Evolutionary conservation across 2,329 filamentous ascomycete genomes (phyloP).

Genomic region (Bipolaris oryzae): DNA sequence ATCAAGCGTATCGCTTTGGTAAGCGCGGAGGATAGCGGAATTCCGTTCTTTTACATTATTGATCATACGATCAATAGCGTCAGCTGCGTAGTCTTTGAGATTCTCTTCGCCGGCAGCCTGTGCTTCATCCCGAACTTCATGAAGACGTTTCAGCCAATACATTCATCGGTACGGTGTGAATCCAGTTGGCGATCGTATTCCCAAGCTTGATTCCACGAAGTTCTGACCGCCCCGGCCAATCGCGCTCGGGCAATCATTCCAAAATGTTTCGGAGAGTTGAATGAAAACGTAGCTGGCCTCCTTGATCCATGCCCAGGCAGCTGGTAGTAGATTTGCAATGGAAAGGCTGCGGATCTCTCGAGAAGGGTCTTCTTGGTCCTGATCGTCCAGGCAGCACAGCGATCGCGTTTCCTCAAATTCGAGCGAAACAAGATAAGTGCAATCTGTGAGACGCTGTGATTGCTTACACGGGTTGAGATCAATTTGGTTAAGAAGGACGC

Average conservation of each 20-base stretch:
- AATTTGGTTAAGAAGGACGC: constrained; percentile 17
- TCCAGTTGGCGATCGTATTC: constrained; percentile 14
- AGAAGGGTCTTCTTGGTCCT: constrained; percentile 5
- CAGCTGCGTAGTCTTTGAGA: not conserved
- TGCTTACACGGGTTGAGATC: constrained; percentile 11
- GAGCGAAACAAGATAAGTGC: constrained; percentile 12
- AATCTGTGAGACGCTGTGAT: constrained; percentile 8
- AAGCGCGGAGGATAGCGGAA: not conserved
- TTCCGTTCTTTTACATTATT: not conserved
- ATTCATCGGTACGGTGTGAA: constrained; percentile 17
- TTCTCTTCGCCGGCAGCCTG: constrained; percentile 2
- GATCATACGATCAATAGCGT: constrained; percentile 1
- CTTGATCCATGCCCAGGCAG: constrained; percentile 13
- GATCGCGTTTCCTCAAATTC: constrained; percentile 5
- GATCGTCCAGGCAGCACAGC: not conserved
- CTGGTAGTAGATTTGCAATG: constrained; percentile 9
- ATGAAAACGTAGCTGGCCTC: constrained; percentile 9
- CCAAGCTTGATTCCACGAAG: constrained; percentile 12
- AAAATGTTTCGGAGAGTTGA: constrained; percentile 6
- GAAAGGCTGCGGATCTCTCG: constrained; percentile 1
- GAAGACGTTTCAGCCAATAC: constrained; percentile 18
- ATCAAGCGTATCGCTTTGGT: not conserved
- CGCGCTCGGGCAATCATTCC: constrained; percentile 12
- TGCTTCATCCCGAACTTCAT: constrained; percentile 11
- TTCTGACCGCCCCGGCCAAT: constrained; percentile 10